Conservation (phyloP, 352 stramenopile species). For the Pythium phragmiticola region DNA sequence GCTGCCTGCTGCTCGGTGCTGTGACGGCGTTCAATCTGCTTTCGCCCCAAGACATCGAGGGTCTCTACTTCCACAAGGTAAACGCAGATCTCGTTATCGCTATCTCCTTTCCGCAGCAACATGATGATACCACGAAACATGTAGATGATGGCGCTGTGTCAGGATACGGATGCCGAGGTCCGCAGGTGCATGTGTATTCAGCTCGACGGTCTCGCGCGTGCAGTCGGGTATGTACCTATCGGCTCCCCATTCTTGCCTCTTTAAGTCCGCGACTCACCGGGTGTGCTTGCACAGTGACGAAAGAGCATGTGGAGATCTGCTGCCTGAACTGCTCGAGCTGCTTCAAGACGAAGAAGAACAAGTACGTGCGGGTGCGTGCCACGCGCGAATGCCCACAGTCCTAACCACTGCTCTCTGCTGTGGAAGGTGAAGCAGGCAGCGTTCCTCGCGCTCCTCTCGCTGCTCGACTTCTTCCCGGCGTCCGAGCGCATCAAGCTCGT, state of each 20-base stretch:
- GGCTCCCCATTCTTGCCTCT: neutral
- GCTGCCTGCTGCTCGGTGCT: slow-evolving; percentile 67
- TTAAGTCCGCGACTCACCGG: too few relatives aligned
- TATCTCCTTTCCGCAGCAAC: too few relatives aligned
- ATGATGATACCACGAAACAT: too few relatives aligned
- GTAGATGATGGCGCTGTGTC: slow-evolving; percentile 84
- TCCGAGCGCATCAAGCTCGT: slow-evolving; percentile 59
- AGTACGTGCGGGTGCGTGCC: slow-evolving; percentile 10
- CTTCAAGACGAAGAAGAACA: slow-evolving; percentile 85
- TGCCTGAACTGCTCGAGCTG: slow-evolving; percentile 72
- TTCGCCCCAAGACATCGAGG: slow-evolving; percentile 69
- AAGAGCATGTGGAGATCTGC: slow-evolving; percentile 58
- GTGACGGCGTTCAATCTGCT: slow-evolving; percentile 72
- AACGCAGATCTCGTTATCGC: neutral
- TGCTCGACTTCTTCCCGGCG: slow-evolving; percentile 69
- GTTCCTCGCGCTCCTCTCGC: slow-evolving; percentile 67
- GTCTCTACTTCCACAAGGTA: slow-evolving; percentile 83
- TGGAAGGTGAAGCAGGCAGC: slow-evolving; percentile 72
- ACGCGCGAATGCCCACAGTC: neutral
- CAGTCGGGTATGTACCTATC: slow-evolving; percentile 47
- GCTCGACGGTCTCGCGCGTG: slow-evolving; percentile 64
- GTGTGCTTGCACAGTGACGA: slow-evolving; percentile 38
- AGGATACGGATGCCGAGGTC: slow-evolving; percentile 83
- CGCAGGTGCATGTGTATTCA: slow-evolving; percentile 85
- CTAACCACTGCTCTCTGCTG: neutral